These are phyloP conservation scores for Terana coerulea DNA, from an alignment of 768 basidiomycete genomes.

Conservation along the genomic window DNA sequence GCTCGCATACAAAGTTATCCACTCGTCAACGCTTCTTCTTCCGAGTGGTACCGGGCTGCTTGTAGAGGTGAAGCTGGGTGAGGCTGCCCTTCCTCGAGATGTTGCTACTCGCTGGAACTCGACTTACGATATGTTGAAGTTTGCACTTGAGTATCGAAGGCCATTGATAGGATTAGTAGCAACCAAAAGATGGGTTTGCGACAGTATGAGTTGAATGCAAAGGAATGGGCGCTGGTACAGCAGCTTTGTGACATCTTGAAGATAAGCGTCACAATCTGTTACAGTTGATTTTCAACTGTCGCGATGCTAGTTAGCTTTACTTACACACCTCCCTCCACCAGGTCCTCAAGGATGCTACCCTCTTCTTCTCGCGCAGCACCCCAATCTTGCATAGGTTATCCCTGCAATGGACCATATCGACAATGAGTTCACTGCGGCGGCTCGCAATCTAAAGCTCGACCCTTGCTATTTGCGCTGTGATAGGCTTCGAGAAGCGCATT, in stretches of 20 bases:
- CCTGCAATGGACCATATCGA: conserved; percentile 1
- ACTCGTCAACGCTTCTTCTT: background rate
- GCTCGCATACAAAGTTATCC: background rate
- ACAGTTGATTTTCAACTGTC: background rate
- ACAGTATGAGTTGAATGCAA: conserved; percentile 16
- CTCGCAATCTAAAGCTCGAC: conserved; percentile 8
- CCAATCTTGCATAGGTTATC: background rate
- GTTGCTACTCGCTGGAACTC: conserved; percentile 1
- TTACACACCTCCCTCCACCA: background rate
- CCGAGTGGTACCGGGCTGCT: background rate
- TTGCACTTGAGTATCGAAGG: conserved; percentile 27
- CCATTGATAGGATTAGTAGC: conserved; percentile 25
- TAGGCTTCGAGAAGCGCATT: conserved; percentile 13
- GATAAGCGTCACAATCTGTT: conserved; percentile 16
- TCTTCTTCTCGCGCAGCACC: conserved; percentile 5
- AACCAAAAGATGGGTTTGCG: conserved; percentile 18
- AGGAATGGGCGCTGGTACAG: conserved; percentile 32
- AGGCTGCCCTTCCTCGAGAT: background rate
- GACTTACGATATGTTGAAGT: conserved; percentile 28
- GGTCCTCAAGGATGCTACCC: conserved; percentile 1
- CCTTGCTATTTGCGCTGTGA: conserved; percentile 19
- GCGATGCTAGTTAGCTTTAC: background rate
- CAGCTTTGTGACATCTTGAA: conserved; percentile 28
- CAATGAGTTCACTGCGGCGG: background rate
- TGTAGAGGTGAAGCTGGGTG: background rate